Conservation (phyloP, 176 grass and related monocot species). For the Musa itinerans region DNA sequence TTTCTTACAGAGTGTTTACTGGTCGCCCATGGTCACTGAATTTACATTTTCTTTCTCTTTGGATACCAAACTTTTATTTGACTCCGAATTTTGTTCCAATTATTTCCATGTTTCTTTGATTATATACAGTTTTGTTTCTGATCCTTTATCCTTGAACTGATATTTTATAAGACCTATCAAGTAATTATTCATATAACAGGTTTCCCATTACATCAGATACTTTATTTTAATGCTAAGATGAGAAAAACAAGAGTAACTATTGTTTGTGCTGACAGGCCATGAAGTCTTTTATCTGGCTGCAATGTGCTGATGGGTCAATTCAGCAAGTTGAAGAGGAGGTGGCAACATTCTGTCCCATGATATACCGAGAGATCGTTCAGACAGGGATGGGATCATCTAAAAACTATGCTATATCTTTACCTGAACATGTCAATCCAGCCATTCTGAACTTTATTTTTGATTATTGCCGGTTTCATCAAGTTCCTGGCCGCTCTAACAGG, state of each 20-base stretch:
- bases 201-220: too few relatives aligned
- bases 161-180: neutral
- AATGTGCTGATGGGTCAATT: conserved; percentile 98
- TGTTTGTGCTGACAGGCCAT: conserved; percentile 44
- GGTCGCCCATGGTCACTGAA: neutral
- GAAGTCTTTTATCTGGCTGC: conserved; percentile 97
- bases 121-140: neutral
- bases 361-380: conserved; percentile 82
- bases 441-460: conserved; percentile 97
- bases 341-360: conserved; percentile 95
- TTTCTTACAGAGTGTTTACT: neutral
- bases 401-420: conserved; percentile 89
- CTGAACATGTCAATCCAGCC: conserved; percentile 69
- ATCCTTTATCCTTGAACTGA: neutral
- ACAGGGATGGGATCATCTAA: conserved; percentile 88
- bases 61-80: too few relatives aligned
- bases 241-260: neutral
- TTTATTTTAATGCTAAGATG: neutral
- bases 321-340: conserved; percentile 99
- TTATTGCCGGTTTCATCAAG: conserved; percentile 96
- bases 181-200: neutral
- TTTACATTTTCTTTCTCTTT: neutral
- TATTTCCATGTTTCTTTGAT: neutral
- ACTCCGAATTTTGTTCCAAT: neutral
- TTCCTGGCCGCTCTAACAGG: conserved; percentile 91